Base-by-base conservation (phyloP, 2,329 filamentous ascomycete species). In the Aphanocladium album region DNA sequence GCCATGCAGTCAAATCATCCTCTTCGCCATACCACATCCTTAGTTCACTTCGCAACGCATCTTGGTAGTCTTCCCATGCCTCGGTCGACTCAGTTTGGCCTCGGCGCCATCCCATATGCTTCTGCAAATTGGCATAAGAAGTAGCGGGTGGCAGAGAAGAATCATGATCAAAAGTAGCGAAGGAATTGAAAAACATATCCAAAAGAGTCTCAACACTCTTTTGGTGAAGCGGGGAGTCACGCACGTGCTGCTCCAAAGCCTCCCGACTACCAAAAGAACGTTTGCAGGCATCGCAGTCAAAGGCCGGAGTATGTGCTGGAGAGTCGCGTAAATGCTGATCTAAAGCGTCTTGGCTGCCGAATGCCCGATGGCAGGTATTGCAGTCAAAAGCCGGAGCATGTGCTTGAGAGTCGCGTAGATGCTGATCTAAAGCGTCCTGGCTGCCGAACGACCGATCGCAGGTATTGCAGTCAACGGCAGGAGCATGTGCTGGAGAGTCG, bases 171-270 rank as follows among this genome's bases (percentile, higher is more conserved):
- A 60, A 62, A 2, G 47, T 35, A 3, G 56, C 54, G 55, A 60
- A 62, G 47, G 64, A 61, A 19, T 62, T 43, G 39, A 64, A 65
- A 37, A 66, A 61, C 19, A 61, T 60, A 17, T 64, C 62, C 7
- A 66, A 45, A 5, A 64, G 65, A 45, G 67, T 62, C 39, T 64
- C 64, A 46, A 47, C 21, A 35, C 21, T 47, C 39, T 56, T 23
- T n/a, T 47, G 41, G 25, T 56, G 53, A 47, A 35, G 43, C 27
- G 25, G 25, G 33, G 53, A 56, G 43, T 56, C 17, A 16, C 25
- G 53, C 43, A 46, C n/a, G 39, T 56, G 53, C 53, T 56, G 53
- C 19, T 30, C 25, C 9, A 56, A 14, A 33, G 50, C 50, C 3
- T 53, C 33, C 33, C 37, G 27, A 27, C 50, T 53, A 16, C 17